phyloP scores from a whole-genome alignment of 345 rosid species.

The Passiflora organensis region DNA sequence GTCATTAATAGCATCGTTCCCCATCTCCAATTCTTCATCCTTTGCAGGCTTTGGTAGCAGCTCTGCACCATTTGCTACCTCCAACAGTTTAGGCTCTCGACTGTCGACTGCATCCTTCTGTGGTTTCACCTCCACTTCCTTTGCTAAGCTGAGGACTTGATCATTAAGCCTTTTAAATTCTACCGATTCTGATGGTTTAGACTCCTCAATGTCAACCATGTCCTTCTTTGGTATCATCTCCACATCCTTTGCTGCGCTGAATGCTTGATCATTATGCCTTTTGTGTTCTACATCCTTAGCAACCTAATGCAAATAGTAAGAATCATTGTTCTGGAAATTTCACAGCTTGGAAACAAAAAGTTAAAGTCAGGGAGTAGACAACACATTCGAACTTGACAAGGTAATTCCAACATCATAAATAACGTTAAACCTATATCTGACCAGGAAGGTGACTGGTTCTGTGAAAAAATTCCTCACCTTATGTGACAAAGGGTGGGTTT shows the following conservation, averaged over 20 bases:
- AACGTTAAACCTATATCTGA: too few species aligned
- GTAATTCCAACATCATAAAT: neutral
- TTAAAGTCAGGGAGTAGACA: too few species aligned
- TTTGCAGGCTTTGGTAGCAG: conserved; percentile 31
- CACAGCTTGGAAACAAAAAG: neutral
- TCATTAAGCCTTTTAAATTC: too few species aligned
- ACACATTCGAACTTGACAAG: neutral
- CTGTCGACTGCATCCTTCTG: too few species aligned
- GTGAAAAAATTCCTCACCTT: conserved; percentile 30
- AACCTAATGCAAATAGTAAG: too few species aligned
- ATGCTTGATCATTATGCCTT: conserved; percentile 10
- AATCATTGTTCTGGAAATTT: neutral
- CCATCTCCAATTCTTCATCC: conserved; percentile 31
- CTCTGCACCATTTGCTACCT: conserved; percentile 6
- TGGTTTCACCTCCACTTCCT: too few species aligned
- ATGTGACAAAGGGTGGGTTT: conserved; percentile 33
- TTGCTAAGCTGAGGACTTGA: too few species aligned
- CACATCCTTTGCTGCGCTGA: conserved; percentile 5
- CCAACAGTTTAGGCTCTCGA: too few species aligned
- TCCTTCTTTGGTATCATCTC: conserved; percentile 23
- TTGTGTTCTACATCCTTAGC: conserved; percentile 30
- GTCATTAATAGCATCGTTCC: conserved; percentile 12
- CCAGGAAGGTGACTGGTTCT: too few species aligned
- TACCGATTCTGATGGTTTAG: conserved; percentile 1
- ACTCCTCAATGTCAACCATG: conserved; percentile 1